A percentile compares a stretch with the other conserved stretches of the same genome.
phyloP scores from a whole-genome alignment of 225 moss, liverwort and hornwort genomes.

The Polytrichum commune region DNA sequence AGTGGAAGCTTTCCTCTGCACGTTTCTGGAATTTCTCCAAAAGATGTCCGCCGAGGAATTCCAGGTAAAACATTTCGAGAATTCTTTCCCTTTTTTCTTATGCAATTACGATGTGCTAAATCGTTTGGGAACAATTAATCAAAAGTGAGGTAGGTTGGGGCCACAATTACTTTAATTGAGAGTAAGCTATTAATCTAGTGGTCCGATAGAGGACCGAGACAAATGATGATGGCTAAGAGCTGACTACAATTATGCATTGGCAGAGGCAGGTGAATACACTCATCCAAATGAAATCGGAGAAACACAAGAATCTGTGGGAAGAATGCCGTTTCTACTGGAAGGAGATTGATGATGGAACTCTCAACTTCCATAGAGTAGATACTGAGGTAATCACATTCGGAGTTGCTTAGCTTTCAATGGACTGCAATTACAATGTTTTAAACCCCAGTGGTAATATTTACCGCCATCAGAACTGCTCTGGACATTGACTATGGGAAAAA shows the following conservation, averaged over 20 bases:
- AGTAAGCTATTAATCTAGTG: too few relatives aligned
- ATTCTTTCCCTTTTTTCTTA: not conserved
- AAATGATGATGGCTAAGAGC: not conserved
- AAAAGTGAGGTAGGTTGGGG: too few relatives aligned
- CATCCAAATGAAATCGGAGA: constrained; percentile 68
- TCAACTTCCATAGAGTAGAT: constrained; percentile 54
- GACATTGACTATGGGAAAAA: too few relatives aligned
- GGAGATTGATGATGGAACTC: constrained; percentile 64
- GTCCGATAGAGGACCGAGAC: too few relatives aligned
- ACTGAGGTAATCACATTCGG: constrained; percentile 35
- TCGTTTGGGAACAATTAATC: too few relatives aligned
- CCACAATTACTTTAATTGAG: too few relatives aligned
- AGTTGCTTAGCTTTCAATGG: too few relatives aligned
- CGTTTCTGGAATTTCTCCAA: constrained; percentile 37
- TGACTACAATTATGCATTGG: not conserved
- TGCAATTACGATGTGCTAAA: too few relatives aligned
- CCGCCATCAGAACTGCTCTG: too few relatives aligned
- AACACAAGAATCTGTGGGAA: constrained; percentile 72
- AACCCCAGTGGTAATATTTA: too few relatives aligned
- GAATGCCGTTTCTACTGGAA: constrained; percentile 56
- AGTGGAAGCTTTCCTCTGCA: constrained; percentile 66
- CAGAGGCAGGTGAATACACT: constrained; percentile 58
- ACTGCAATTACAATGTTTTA: too few relatives aligned
- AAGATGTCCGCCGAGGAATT: constrained; percentile 59
- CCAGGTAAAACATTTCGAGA: constrained; percentile 26